phyloP scores from a whole-genome alignment of 192 early-diverging fungal species.

The Linnemannia zychae region DNA sequence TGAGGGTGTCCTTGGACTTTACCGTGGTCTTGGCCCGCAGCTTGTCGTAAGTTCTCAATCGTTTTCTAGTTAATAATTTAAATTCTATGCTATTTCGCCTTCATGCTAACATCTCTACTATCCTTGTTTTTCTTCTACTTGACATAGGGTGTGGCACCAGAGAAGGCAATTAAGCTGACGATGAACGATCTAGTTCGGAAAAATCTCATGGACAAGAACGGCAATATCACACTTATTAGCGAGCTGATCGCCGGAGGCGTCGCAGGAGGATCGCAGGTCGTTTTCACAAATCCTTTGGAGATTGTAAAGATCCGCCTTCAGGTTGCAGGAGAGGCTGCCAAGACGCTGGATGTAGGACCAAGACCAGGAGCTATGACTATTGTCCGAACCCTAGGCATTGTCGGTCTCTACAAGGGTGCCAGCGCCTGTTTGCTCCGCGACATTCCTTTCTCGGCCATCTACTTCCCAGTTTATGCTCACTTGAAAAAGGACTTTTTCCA shows the following conservation, averaged over 20 bases:
- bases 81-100: not conserved
- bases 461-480: conserved; percentile 97
- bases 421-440: conserved; percentile 95
- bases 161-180: conserved; percentile 98
- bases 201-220: conserved; percentile 75
- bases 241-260: conserved; percentile 90
- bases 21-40: conserved; percentile 93
- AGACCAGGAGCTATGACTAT: conserved; percentile 87
- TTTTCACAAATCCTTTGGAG: conserved; percentile 98
- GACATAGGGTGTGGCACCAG: conserved; percentile 87
- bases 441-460: conserved; percentile 97
- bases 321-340: conserved; percentile 82
- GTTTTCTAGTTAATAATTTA: too few species aligned
- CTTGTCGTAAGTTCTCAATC: conserved; percentile 68
- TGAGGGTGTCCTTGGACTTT: conserved; percentile 91
- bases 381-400: conserved; percentile 89
- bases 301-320: conserved; percentile 99
- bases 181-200: conserved; percentile 93
- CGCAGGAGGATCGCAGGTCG: conserved; percentile 89
- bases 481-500: conserved; percentile 92
- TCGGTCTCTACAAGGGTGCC: conserved; percentile 96
- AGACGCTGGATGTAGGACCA: conserved; percentile 58
- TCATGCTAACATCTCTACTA: not conserved
- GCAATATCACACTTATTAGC: conserved; percentile 78
- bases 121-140: not conserved